Evolutionary conservation across 2,329 filamentous ascomycete species (phyloP).

Genomic region (Pseudogymnoascus sp.): DNA sequence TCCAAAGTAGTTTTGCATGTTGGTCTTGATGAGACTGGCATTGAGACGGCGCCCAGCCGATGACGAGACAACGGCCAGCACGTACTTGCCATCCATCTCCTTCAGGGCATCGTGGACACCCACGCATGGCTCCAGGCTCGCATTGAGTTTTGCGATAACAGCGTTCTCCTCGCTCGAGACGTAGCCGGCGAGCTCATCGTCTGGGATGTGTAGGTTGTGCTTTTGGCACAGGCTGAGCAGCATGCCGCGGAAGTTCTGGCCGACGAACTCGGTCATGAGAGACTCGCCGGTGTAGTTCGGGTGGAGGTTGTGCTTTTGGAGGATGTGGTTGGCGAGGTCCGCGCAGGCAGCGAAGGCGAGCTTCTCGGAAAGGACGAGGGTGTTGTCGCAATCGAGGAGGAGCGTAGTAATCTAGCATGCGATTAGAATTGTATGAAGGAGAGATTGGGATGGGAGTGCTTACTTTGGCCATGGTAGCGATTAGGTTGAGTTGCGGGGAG

Average conservation of each 20-base stretch:
- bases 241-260: constrained; percentile 93
- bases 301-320: constrained; percentile 55
- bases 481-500: background rate
- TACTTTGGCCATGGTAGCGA: background rate
- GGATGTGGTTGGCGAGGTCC: constrained; percentile 79
- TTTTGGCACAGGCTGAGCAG: constrained; percentile 67
- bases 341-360: constrained; percentile 88
- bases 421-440: background rate
- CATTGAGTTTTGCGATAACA: constrained; percentile 72
- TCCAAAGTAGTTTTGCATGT: constrained; percentile 73
- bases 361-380: constrained; percentile 83
- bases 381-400: constrained; percentile 81
- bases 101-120: constrained; percentile 63
- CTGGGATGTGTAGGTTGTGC: constrained; percentile 62
- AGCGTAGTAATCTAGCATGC: constrained; percentile 54
- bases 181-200: constrained; percentile 64
- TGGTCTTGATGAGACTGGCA: constrained; percentile 71
- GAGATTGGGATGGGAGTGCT: background rate
- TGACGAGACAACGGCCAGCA: constrained; percentile 72
- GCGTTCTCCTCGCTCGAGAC: constrained; percentile 72
- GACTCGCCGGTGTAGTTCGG: constrained; percentile 68
- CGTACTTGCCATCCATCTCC: constrained; percentile 59
- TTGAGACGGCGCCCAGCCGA: constrained; percentile 70
- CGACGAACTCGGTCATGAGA: constrained; percentile 81
- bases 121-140: constrained; percentile 58